Base-by-base conservation (phyloP, 495 filamentous ascomycete genomes). In the Monascus purpureus region DNA sequence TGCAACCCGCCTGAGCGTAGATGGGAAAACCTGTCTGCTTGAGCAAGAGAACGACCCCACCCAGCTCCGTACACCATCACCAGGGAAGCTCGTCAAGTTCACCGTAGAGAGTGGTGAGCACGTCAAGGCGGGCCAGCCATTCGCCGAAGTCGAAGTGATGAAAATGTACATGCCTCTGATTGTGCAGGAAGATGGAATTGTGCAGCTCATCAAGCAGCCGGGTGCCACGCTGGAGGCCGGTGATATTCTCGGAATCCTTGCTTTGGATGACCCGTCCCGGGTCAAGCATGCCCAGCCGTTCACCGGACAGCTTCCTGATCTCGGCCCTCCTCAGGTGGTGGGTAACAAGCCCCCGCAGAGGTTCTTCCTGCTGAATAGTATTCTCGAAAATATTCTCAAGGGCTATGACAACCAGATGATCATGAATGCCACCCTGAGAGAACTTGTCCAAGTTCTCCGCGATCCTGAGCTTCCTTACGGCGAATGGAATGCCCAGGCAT, bases 111-210 rank as follows among this genome's bases (percentile, higher is more conserved):
- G 92, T 45, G 92, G 92, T 31, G 80, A 92, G 45, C 90, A 96
- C 52, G 76, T 99, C 47, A 79, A 73, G 51, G 85, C 88, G 40
- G 87, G 87, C 32, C 85, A 99, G 55, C 67, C 88, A 6, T 99
- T 82, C 49, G 90, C 90, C 32, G 90, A 99, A 50, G 90, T 99
- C 32, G 90, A 99, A 55, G 92, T 99, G 55, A 99, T 99, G 90
- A 99, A 99, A 70, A 99, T 99, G 90, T 96, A 93, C 66, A 99
- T 99, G 90, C 90, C 90, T 45, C 70, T 99, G 32, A 68, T 99
- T 34, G 80, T 90, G n/a, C 79, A 88, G 55, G 90, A 99, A 55
- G 92, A 93, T 42, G 90, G 90, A 59, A 77, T 88, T 33, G 92
- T 99, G 28, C 87, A 95, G 61, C 70, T 96, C 46, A 93, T 99